Conservation (phyloP, 2,329 filamentous ascomycete genomes). For the Leptographium galeiforme region DNA sequence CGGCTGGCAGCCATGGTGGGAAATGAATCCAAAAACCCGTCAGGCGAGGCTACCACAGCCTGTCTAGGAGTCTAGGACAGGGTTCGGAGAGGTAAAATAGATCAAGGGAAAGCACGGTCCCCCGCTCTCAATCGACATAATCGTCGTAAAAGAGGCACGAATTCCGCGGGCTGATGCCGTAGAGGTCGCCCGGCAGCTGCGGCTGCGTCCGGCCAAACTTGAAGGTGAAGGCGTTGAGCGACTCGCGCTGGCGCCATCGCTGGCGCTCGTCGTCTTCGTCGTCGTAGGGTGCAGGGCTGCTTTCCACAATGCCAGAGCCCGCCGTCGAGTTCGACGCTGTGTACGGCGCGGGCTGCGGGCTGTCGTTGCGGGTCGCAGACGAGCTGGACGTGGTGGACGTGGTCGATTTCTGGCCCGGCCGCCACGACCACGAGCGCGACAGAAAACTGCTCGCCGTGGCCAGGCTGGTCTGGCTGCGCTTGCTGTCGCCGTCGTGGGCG, state of each 20-base stretch:
- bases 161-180: conserved; percentile 30
- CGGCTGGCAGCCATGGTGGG: too few species aligned
- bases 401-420: conserved; percentile 3
- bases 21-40: too few species aligned
- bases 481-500: not conserved
- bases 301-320: too few species aligned
- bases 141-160: conserved; percentile 22
- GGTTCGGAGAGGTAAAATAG: not conserved
- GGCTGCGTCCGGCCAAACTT: conserved; percentile 24
- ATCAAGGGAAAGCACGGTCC: not conserved
- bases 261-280: conserved; percentile 8
- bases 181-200: conserved; percentile 9
- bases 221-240: conserved; percentile 31
- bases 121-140: not conserved
- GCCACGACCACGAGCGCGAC: conserved; percentile 1
- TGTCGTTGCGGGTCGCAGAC: too few species aligned
- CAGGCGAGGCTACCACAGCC: too few species aligned
- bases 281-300: not conserved
- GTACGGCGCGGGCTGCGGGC: too few species aligned
- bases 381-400: not conserved
- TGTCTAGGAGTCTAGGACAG: too few species aligned
- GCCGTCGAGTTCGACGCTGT: not conserved
- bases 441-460: not conserved
- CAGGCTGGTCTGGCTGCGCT: not conserved
- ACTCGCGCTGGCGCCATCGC: conserved; percentile 30